Conservation (phyloP, 2,329 filamentous ascomycete genomes). For the Purpureocillium lavendulum region DNA sequence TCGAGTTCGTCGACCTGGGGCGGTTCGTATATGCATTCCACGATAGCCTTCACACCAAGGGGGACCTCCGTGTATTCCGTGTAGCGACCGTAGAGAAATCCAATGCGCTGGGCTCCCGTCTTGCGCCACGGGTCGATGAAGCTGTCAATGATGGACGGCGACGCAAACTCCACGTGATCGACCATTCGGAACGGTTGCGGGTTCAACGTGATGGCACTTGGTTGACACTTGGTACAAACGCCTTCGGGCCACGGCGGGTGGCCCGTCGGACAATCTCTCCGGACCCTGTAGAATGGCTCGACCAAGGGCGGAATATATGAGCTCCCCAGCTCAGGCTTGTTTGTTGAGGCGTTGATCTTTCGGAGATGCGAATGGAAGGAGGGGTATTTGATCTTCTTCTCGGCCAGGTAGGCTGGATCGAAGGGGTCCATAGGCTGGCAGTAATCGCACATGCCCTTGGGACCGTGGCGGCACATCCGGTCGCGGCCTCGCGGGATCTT, state of each 20-base stretch:
- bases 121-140: constrained; percentile 88
- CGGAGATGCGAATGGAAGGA: constrained; percentile 92
- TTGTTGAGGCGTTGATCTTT: constrained; percentile 93
- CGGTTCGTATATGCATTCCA: constrained; percentile 95
- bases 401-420: constrained; percentile 75
- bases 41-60: constrained; percentile 86
- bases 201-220: constrained; percentile 90
- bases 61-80: constrained; percentile 88
- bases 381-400: constrained; percentile 98
- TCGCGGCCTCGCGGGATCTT: constrained; percentile 75
- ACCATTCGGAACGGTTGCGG: constrained; percentile 94
- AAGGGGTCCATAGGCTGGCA: constrained; percentile 97
- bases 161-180: constrained; percentile 94
- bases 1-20: constrained; percentile 86
- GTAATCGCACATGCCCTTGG: constrained; percentile 98
- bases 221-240: constrained; percentile 97
- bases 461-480: constrained; percentile 91
- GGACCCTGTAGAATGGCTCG: constrained; percentile 88
- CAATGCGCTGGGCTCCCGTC: constrained; percentile 75
- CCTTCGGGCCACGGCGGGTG: constrained; percentile 92
- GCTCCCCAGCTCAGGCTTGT: constrained; percentile 86
- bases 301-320: constrained; percentile 94
- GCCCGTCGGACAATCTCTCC: constrained; percentile 80
- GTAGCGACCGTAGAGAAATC: constrained; percentile 86
- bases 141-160: constrained; percentile 75